phyloP scores from a whole-genome alignment of 257 asterid species.

The Solanum peruvianum region DNA sequence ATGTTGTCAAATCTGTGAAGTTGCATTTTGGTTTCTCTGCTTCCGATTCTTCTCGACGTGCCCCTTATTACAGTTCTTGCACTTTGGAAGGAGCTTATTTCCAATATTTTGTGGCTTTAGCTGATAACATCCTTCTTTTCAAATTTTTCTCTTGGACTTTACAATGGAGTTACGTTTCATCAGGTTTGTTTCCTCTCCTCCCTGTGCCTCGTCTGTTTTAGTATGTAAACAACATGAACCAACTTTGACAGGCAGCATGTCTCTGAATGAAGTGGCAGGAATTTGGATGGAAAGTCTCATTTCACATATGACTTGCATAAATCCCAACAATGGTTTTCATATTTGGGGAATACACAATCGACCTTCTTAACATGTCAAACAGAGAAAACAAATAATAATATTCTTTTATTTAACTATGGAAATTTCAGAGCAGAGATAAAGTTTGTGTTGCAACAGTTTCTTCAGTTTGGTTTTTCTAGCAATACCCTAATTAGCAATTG shows the following conservation, averaged over 20 bases:
- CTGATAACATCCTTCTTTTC: slow-evolving; percentile 16
- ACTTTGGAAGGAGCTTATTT: not conserved
- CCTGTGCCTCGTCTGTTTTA: not conserved
- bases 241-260: no score
- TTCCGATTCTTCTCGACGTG: no score
- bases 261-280: no score
- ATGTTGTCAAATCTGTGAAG: slow-evolving; percentile 37
- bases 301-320: slow-evolving; percentile 66
- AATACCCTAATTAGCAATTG: no score
- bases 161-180: slow-evolving; percentile 58
- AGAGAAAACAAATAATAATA: no score
- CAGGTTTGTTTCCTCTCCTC: slow-evolving; percentile 29
- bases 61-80: no score
- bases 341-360: slow-evolving; percentile 75
- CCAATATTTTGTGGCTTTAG: not conserved
- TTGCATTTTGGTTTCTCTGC: no score
- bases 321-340: slow-evolving; percentile 48
- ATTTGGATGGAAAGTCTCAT: not conserved
- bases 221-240: no score
- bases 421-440: no score
- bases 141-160: slow-evolving; percentile 61
- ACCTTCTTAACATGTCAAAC: slow-evolving; percentile 28
- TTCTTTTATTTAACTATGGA: no score
- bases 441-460: no score
- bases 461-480: no score